Percentiles rank a stretch among this genome's conserved stretches.
phyloP scores from a whole-genome alignment of 352 stramenopile genomes.

The Phytopythium chamaehyphon region DNA sequence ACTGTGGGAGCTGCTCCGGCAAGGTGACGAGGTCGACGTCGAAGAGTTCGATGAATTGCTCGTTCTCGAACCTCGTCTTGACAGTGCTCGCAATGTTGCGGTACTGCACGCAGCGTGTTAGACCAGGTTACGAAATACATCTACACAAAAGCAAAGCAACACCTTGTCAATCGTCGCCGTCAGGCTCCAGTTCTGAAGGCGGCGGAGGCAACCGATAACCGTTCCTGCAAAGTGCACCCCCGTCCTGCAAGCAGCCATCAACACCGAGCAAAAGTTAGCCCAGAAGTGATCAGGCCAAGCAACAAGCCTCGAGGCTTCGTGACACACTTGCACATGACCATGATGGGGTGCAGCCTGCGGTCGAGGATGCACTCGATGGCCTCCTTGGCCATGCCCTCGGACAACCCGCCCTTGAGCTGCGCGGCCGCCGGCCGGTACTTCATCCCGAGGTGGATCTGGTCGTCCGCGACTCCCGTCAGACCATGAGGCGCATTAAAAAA shows the following conservation, averaged over 20 bases:
- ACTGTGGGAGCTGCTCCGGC: constrained; percentile 68
- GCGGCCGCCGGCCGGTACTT: constrained; percentile 72
- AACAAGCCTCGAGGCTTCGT: background rate
- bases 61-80: constrained; percentile 87
- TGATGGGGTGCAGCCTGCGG: constrained; percentile 68
- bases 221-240: constrained; percentile 73
- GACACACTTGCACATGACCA: constrained; percentile 87
- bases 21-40: constrained; percentile 82
- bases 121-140: too few relatives aligned
- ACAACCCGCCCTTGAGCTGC: constrained; percentile 60
- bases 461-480: background rate
- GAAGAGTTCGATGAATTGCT: constrained; percentile 89
- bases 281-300: too few relatives aligned
- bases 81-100: constrained; percentile 81
- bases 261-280: too few relatives aligned
- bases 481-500: background rate
- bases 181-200: constrained; percentile 83
- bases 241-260: constrained; percentile 30
- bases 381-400: constrained; percentile 83
- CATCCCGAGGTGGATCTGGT: constrained; percentile 72
- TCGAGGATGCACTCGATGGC: constrained; percentile 83
- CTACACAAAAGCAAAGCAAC: background rate
- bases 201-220: constrained; percentile 76
- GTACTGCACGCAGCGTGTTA: constrained; percentile 44
- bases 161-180: constrained; percentile 87